Conservation (phyloP, 345 rosid species). For the Camelina hispida region DNA sequence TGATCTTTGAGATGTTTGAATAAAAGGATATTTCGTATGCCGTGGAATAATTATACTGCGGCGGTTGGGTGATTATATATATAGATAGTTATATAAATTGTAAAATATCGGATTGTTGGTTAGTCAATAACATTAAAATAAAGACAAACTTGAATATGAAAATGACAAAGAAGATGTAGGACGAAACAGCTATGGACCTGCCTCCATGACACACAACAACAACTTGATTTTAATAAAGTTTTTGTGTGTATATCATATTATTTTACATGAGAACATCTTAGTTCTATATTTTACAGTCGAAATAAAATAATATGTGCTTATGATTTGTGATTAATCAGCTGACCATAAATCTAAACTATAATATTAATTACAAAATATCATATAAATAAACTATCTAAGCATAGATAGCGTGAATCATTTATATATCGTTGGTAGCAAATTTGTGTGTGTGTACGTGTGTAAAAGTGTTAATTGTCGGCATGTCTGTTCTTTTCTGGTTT, state of each 20-base stretch:
- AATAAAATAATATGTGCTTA: conserved; percentile 9
- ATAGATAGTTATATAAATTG: conserved; percentile 7
- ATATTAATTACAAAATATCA: conserved; percentile 13
- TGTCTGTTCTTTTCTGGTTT: conserved; percentile 27
- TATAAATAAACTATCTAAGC: not conserved
- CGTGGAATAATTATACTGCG: conserved; percentile 35
- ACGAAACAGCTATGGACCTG: conserved; percentile 46
- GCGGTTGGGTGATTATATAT: conserved; percentile 39
- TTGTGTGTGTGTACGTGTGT: not conserved
- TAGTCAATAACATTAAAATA: conserved; percentile 35
- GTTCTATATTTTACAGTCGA: not conserved
- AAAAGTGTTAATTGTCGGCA: conserved; percentile 35
- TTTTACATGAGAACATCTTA: conserved; percentile 27
- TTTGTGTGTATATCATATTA: conserved; percentile 27
- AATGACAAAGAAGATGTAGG: conserved; percentile 36
- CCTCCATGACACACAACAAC: conserved; percentile 44
- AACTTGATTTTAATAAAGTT: conserved; percentile 18
- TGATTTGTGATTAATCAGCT: conserved; percentile 30
- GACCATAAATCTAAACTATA: conserved; percentile 3
- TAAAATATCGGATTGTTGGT: conserved; percentile 36
- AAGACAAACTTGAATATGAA: conserved; percentile 36
- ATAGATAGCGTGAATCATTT: conserved; percentile 34
- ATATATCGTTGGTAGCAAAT: not conserved
- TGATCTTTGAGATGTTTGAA: conserved; percentile 34
- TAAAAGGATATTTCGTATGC: conserved; percentile 33